Evolutionary conservation across 257 asterid genomes (phyloP).

Genomic region (Fraxinus pennsylvanica): DNA sequence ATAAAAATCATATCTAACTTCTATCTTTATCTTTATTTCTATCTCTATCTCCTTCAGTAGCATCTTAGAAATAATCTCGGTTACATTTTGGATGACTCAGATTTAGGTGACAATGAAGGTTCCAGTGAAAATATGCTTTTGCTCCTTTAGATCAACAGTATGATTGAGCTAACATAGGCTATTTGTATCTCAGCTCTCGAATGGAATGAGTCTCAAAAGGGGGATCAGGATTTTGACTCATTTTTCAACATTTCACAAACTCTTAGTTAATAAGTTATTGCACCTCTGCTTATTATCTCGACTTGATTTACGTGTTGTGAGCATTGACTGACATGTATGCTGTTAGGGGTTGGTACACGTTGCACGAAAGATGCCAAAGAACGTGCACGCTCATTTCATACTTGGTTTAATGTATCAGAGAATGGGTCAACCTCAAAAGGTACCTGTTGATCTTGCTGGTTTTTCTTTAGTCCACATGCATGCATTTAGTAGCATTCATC

Average conservation of each 20-base stretch:
- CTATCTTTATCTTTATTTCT: too few species aligned
- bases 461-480: constrained; percentile 16
- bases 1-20: too few species aligned
- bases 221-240: not conserved
- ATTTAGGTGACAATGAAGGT: not conserved
- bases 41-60: too few species aligned
- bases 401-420: constrained; percentile 98
- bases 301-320: constrained; percentile 13
- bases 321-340: constrained; percentile 27
- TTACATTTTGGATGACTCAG: constrained; percentile 5
- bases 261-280: not conserved
- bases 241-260: not conserved
- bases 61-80: not conserved
- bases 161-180: constrained; percentile 3
- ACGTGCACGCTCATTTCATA: constrained; percentile 90
- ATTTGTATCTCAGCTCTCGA: not conserved
- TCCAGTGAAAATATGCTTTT: not conserved
- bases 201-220: constrained; percentile 20
- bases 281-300: constrained; percentile 14
- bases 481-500: constrained; percentile 21
- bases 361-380: constrained; percentile 97
- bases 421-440: constrained; percentile 98
- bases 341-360: constrained; percentile 90
- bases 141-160: constrained; percentile 9
- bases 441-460: constrained; percentile 33